A percentile compares a stretch with the other conserved stretches of the same genome.
Evolutionary conservation across 805 yeast species (phyloP).

Genomic region (Schizosaccharomyces lindneri): DNA sequence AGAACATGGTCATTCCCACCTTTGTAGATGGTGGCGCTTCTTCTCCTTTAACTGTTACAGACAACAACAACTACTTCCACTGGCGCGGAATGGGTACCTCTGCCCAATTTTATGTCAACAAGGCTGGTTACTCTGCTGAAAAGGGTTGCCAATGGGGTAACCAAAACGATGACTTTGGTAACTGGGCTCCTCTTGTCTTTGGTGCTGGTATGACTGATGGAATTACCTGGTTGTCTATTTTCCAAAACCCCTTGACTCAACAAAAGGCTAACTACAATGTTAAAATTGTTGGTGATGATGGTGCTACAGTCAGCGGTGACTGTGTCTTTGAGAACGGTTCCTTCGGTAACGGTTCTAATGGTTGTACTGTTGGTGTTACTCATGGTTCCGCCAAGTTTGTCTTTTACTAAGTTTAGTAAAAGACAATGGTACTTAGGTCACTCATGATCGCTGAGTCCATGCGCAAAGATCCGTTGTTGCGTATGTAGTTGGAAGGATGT

Average conservation of each 20-base stretch:
- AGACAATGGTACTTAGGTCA: too few species aligned
- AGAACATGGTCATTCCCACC: conserved; percentile 93
- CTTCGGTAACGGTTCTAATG: conserved; percentile 35
- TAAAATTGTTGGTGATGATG: conserved; percentile 51
- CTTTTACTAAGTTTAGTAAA: conserved; percentile 20
- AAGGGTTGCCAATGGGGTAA: conserved; percentile 93
- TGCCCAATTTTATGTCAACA: conserved; percentile 89
- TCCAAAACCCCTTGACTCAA: conserved; percentile 50
- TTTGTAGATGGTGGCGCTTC: conserved; percentile 41
- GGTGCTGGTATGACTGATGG: conserved; percentile 72
- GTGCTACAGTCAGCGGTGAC: conserved; percentile 35
- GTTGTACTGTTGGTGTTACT: conserved; percentile 74
- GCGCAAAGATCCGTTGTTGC: too few species aligned
- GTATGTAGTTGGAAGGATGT: too few species aligned
- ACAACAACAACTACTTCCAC: conserved; percentile 47
- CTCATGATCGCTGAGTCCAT: too few species aligned
- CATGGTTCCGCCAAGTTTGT: conserved; percentile 73
- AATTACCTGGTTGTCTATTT: conserved; percentile 45
- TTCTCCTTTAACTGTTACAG: conserved; percentile 52
- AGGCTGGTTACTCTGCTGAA: conserved; percentile 73
- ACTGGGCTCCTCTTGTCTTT: conserved; percentile 92
- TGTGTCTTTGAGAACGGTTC: conserved; percentile 62
- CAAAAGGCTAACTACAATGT: conserved; percentile 46
- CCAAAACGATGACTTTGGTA: conserved; percentile 57
- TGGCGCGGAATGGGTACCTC: conserved; percentile 69